Evolutionary conservation across 192 early-diverging fungal genomes (phyloP).

Genomic region (Pecoramyces ruminantium): DNA sequence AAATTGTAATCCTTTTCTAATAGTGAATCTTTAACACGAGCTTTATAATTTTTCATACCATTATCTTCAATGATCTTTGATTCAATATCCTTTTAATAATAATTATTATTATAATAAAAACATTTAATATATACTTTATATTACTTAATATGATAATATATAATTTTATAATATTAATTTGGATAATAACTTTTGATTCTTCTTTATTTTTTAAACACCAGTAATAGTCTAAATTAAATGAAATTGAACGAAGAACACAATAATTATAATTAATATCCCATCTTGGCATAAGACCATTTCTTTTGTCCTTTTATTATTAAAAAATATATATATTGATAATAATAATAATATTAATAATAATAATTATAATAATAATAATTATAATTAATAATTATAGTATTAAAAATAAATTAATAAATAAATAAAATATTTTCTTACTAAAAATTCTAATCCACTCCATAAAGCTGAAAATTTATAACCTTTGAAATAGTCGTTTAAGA

Average conservation of each 20-base stretch:
- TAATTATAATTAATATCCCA: constrained; percentile 90
- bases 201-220: constrained; percentile 29
- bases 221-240: constrained; percentile 86
- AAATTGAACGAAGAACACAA: constrained; percentile 71
- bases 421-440: constrained; percentile 25
- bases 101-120: too few relatives aligned
- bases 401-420: not conserved
- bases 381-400: not conserved
- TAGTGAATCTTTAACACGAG: constrained; percentile 35
- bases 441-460: constrained; percentile 28
- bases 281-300: constrained; percentile 50
- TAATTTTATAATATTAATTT: too few relatives aligned
- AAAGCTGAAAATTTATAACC: constrained; percentile 53
- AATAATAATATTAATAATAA: too few relatives aligned
- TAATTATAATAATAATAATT: too few relatives aligned
- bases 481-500: constrained; percentile 53
- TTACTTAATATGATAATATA: too few relatives aligned
- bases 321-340: too few relatives aligned
- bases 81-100: not conserved
- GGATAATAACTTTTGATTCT: not conserved
- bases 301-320: constrained; percentile 37
- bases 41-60: constrained; percentile 11
- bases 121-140: too few relatives aligned
- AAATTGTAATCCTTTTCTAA: constrained; percentile 54
- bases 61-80: not conserved